phyloP scores from a whole-genome alignment of 2,329 filamentous ascomycete genomes.

The Raffaelea ambrosiae region DNA sequence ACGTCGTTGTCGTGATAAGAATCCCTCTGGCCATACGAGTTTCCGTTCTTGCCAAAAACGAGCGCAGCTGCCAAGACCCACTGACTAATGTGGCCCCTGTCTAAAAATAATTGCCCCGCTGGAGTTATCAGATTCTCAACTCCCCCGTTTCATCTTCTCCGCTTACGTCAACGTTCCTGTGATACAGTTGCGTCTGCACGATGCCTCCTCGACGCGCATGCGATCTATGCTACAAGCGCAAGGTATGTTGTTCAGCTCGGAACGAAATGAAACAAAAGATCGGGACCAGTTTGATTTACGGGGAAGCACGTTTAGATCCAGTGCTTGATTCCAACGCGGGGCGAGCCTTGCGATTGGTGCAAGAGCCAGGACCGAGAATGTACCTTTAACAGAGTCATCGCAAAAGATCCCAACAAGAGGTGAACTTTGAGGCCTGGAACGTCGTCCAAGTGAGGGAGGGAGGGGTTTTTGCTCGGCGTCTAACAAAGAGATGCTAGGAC shows the following conservation, averaged over 20 bases:
- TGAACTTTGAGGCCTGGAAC: neutral
- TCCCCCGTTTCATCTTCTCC: neutral
- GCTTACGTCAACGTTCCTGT: neutral
- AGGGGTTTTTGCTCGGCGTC: neutral
- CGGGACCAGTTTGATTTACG: neutral
- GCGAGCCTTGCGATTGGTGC: slow-evolving; percentile 1
- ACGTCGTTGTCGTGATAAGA: no score
- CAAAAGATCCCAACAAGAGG: neutral
- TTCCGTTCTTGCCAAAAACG: no score
- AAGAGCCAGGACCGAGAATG: neutral
- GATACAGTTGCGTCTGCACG: neutral
- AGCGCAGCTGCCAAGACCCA: no score
- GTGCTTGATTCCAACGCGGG: neutral
- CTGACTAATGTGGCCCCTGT: no score
- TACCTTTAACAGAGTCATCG: neutral
- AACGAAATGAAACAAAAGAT: neutral
- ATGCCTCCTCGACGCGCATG: slow-evolving; percentile 1
- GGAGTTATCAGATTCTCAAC: neutral
- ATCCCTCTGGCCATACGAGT: no score
- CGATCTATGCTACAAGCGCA: slow-evolving; percentile 1
- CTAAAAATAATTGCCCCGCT: neutral
- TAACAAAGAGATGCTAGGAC: neutral
- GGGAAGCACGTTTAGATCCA: slow-evolving; percentile 1
- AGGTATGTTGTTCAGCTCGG: neutral
- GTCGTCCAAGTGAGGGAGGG: no score